Evolutionary conservation across 2,329 filamentous ascomycete species (phyloP), one percentile per base, ranked within the genome.

Genomic region (Colletotrichum sp.): DNA sequence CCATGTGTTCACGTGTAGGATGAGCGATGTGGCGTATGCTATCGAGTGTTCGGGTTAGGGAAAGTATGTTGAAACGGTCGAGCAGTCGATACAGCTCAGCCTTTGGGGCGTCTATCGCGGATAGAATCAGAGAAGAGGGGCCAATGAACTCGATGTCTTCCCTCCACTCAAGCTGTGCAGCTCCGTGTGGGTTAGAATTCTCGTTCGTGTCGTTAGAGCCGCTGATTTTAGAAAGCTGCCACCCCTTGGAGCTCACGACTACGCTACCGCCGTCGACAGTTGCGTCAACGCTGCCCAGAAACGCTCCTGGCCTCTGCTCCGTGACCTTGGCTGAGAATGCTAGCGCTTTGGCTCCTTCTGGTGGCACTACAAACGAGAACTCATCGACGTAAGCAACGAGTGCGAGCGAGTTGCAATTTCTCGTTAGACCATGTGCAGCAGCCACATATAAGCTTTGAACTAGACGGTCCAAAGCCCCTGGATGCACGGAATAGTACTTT

Each of bases 241-340:
- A 70, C 24, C 54, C 69, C 12, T 51, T 70, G 33, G 69, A 70
- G 27, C 36, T 70, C 27, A 70, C 62, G 11, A 70, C 69, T 12
- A 36, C 36, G 11, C 21, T 59, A 8, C 43, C 33, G 5, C 51
- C 62, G 11, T 65, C 29, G 18, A 66, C 12, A 36, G 58, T 18
- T 7, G 62, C 69, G 29, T 61, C 33, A 34, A 70, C 18, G 13
- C 21, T 59, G 8, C 69, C 69, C 12, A 70, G 18, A 27, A 70
- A 66, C 9, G 61, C 5, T 4, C 61, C 61, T 29, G 24, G 36
- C 16, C 62, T 33, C 36, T 66, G 51, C 3, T 70, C 61, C 34
- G 69, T 66, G n/a, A 70, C 21, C 3, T 61, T 51, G 11, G 51
- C 34, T 3, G 13, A 55, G 4, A 70, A 66, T 12, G 0, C 6